Conservation (phyloP, 176 grass and related monocot genomes). For the Phyllostachys edulis region DNA sequence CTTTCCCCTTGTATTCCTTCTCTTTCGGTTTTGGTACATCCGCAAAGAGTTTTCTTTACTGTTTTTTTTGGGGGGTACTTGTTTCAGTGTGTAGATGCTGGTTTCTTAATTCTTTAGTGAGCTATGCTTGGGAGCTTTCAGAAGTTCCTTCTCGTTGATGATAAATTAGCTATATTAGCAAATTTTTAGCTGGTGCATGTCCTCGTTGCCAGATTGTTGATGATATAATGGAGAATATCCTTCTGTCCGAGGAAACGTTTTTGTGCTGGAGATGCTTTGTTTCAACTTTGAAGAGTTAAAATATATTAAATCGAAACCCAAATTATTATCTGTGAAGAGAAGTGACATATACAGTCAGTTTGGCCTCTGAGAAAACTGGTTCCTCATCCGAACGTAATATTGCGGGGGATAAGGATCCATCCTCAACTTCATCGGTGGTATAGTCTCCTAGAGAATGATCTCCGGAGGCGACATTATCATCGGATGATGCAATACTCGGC, state of each 20-base stretch:
- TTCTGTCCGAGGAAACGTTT: not conserved
- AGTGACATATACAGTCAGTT: not conserved
- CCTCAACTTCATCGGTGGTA: no score
- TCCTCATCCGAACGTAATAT: no score
- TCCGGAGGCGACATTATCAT: no score
- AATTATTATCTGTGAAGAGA: not conserved
- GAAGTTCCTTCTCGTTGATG: not conserved
- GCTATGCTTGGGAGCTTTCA: not conserved
- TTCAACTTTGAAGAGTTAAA: not conserved
- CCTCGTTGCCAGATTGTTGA: not conserved
- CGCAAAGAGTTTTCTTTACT: not conserved
- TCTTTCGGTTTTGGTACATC: slow-evolving; percentile 1
- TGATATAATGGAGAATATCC: not conserved
- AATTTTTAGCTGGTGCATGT: not conserved
- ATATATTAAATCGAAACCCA: not conserved
- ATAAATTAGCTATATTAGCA: not conserved
- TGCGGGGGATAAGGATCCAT: no score
- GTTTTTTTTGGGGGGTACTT: not conserved
- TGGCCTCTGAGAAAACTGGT: no score
- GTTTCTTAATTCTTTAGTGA: not conserved
- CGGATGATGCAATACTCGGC: no score
- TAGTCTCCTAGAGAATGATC: no score
- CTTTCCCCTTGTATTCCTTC: not conserved
- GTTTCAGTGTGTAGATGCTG: not conserved
- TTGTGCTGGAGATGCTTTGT: not conserved